phyloP scores from a whole-genome alignment of 805 yeast genomes.

The Yarrowia alimentaria region DNA sequence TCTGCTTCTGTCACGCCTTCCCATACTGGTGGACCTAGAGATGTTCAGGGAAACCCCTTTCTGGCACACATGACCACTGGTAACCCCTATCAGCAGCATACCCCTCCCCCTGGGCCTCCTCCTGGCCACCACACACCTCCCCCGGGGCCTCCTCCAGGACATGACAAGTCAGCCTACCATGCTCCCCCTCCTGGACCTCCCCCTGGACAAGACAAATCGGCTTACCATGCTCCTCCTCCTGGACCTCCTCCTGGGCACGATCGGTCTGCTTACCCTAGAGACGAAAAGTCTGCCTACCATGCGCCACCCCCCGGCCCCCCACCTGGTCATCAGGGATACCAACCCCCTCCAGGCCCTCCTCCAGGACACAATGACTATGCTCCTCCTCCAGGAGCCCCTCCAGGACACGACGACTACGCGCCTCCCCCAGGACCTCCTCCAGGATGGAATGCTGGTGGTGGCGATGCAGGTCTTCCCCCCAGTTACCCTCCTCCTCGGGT shows the following conservation, averaged over 20 bases:
- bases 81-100: conserved; percentile 10
- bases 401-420: conserved; percentile 13
- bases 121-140: conserved; percentile 6
- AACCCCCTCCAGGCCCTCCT: conserved; percentile 6
- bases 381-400: conserved; percentile 15
- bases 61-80: conserved; percentile 10
- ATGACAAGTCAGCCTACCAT: no score
- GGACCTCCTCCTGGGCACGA: conserved; percentile 9
- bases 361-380: conserved; percentile 13
- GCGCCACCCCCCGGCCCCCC: not conserved
- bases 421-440: conserved; percentile 28
- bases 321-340: not conserved
- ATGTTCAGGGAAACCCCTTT: conserved; percentile 14
- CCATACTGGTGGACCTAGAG: no score
- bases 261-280: not conserved
- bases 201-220: not conserved
- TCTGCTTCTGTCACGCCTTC: not conserved
- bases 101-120: conserved; percentile 14
- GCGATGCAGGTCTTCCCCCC: conserved; percentile 19
- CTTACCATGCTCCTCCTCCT: conserved; percentile 4
- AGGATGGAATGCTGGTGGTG: conserved; percentile 9
- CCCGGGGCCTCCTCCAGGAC: conserved; percentile 9
- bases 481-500: conserved; percentile 21
- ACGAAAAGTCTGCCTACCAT: not conserved
- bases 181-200: conserved; percentile 20